Evolutionary conservation across 164 flowering plant genomes (phyloP).

Genomic region (Tetrastigma voinierianum): DNA sequence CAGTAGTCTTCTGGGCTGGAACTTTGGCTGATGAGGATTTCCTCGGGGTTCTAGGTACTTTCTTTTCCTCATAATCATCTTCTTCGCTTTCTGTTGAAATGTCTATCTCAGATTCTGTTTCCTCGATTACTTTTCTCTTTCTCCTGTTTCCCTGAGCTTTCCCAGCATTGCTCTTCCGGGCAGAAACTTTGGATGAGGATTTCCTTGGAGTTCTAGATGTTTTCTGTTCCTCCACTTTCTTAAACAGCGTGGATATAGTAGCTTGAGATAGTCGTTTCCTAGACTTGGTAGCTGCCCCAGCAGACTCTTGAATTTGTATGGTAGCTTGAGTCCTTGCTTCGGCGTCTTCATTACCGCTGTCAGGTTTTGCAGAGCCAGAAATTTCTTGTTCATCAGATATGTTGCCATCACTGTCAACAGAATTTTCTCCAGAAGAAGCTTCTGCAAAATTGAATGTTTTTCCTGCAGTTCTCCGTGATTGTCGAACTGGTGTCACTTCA

Average conservation of each 20-base stretch:
- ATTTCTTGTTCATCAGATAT: slow-evolving; percentile 34
- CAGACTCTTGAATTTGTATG: slow-evolving; percentile 18
- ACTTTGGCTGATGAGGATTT: slow-evolving; percentile 16
- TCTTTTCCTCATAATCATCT: slow-evolving; percentile 34
- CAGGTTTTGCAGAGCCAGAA: slow-evolving; percentile 14
- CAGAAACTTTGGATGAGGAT: slow-evolving; percentile 38
- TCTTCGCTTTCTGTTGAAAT: no score
- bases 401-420: slow-evolving; percentile 33
- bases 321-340: slow-evolving; percentile 12
- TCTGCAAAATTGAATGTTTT: slow-evolving; percentile 67
- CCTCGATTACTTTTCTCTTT: not conserved
- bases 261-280: slow-evolving; percentile 51
- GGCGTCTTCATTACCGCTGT: slow-evolving; percentile 23
- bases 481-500: slow-evolving; percentile 61
- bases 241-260: slow-evolving; percentile 53
- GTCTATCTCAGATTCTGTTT: not conserved
- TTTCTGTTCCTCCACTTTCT: slow-evolving; percentile 57
- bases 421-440: slow-evolving; percentile 53
- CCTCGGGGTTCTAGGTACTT: slow-evolving; percentile 18
- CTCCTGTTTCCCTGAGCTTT: no score
- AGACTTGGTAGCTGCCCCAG: slow-evolving; percentile 22
- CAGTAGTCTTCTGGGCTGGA: not conserved
- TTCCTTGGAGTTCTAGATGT: slow-evolving; percentile 17
- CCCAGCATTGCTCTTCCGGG: no score
- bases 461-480: slow-evolving; percentile 77